Evolutionary conservation across 2,329 filamentous ascomycete genomes (phyloP).

Genomic region (Bipolaris oryzae): DNA sequence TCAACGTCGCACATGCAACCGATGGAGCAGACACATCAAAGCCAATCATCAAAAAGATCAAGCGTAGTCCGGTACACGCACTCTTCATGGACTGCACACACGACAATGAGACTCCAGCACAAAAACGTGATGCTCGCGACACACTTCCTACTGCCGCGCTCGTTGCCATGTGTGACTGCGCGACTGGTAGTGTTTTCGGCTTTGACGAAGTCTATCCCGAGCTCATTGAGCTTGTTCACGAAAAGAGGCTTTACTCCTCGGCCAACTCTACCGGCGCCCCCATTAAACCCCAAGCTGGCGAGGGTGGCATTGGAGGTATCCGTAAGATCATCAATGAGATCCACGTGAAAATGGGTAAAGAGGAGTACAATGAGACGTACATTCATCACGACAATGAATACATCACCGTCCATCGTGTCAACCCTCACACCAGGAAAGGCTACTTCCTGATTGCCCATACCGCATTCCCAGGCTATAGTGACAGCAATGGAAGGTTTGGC

Average conservation of each 20-base stretch:
- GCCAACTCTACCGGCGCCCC: constrained; percentile 66
- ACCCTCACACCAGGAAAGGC: constrained; percentile 88
- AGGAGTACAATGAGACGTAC: constrained; percentile 92
- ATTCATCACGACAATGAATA: constrained; percentile 97
- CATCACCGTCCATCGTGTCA: constrained; percentile 92
- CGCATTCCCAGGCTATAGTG: constrained; percentile 88
- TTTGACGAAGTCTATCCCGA: constrained; percentile 97
- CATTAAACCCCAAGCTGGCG: constrained; percentile 70
- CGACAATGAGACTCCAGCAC: constrained; percentile 94
- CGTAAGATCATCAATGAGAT: constrained; percentile 95
- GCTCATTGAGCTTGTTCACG: constrained; percentile 89
- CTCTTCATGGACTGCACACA: constrained; percentile 99
- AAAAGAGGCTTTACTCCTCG: constrained; percentile 82
- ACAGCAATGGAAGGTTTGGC: constrained; percentile 79
- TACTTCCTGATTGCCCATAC: constrained; percentile 97
- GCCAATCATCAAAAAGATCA: constrained; percentile 74
- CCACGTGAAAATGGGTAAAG: constrained; percentile 92
- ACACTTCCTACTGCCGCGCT: constrained; percentile 93
- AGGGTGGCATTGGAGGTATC: constrained; percentile 84
- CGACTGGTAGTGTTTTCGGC: constrained; percentile 94
- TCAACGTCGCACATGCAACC: constrained; percentile 60
- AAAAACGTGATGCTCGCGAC: constrained; percentile 92
- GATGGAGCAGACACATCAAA: constrained; percentile 32
- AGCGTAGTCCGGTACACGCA: constrained; percentile 86
- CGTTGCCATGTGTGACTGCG: constrained; percentile 94